Conservation (phyloP, 306 rosid species). For the Fragaria iinumae region DNA sequence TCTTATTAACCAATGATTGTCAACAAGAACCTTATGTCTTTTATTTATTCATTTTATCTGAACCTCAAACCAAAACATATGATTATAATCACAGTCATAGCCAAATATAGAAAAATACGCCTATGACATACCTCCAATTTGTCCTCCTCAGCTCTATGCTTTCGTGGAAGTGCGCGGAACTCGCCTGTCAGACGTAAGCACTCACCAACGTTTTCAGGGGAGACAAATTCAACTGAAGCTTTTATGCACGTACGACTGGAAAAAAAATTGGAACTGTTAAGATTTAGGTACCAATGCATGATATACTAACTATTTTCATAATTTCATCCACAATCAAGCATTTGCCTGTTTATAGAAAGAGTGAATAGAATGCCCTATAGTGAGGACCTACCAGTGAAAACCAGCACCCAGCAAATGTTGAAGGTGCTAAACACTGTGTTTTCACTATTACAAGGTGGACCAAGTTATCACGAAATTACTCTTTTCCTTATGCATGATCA, state of each 20-base stretch:
- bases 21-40: no score
- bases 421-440: background rate
- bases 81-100: background rate
- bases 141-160: conserved; percentile 68
- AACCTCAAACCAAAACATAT: background rate
- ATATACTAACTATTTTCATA: background rate
- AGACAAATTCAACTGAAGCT: conserved; percentile 84
- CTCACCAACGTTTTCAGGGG: conserved; percentile 80
- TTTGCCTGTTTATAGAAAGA: background rate
- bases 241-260: conserved; percentile 76
- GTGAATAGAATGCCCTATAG: background rate
- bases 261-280: background rate
- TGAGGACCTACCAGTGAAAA: background rate
- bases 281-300: background rate
- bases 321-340: background rate
- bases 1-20: no score
- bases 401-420: background rate
- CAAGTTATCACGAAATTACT: background rate
- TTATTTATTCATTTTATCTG: no score
- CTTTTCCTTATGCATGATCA: background rate
- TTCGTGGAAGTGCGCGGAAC: conserved; percentile 67
- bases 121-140: conserved; percentile 60
- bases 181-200: conserved; percentile 71
- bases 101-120: background rate
- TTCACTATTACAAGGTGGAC: background rate